Conservation (phyloP, 305 asterid species). For the Fraxinus angustifolia region DNA sequence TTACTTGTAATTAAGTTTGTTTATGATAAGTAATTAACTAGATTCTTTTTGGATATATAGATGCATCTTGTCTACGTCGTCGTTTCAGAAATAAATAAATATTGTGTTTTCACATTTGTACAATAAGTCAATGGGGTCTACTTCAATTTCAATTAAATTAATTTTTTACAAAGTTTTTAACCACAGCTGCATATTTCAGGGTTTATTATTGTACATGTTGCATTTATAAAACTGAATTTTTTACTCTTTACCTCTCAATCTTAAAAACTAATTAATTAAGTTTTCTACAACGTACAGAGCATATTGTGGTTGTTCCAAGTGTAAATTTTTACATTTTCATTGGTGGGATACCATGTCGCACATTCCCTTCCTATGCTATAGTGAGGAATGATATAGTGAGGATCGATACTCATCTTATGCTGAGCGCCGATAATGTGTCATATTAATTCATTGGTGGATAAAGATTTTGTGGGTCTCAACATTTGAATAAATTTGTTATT, state of each 20-base stretch:
- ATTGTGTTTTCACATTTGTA: neutral
- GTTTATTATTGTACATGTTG: neutral
- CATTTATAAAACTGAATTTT: neutral
- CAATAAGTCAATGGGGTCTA: neutral
- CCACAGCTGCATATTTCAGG: neutral
- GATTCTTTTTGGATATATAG: neutral
- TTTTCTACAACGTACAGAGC: neutral
- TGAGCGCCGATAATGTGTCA: too few relatives aligned
- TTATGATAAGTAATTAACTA: neutral
- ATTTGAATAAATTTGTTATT: too few relatives aligned
- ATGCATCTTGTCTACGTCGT: neutral
- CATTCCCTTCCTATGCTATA: too few relatives aligned
- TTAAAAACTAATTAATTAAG: too few relatives aligned
- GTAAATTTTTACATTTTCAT: too few relatives aligned
- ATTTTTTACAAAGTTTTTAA: too few relatives aligned
- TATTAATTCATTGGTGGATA: too few relatives aligned
- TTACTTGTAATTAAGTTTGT: neutral
- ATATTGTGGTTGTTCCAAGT: too few relatives aligned
- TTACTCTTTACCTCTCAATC: neutral
- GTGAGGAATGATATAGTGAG: too few relatives aligned
- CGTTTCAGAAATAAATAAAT: neutral
- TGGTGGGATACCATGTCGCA: too few relatives aligned
- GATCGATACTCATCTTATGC: too few relatives aligned
- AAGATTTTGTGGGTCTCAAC: too few relatives aligned
- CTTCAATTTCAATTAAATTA: neutral